Evolutionary conservation across 345 rosid species (phyloP).

Genomic region (Durio zibethinus): DNA sequence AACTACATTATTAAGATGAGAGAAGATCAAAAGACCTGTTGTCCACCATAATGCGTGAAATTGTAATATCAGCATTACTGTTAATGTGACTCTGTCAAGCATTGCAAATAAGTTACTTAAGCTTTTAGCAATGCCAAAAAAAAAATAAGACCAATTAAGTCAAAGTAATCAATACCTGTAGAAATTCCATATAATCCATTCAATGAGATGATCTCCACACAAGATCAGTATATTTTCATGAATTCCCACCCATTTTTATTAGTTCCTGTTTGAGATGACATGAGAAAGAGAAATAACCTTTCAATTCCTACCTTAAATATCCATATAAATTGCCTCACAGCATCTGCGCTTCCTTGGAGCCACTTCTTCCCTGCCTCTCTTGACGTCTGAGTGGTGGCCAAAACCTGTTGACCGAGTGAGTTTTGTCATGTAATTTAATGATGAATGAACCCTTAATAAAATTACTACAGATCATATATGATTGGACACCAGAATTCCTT

Average conservation of each 20-base stretch:
- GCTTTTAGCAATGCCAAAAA: neutral
- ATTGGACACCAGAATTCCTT: neutral
- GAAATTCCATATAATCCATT: slow-evolving; percentile 83
- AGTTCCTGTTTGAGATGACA: neutral
- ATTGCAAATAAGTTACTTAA: slow-evolving; percentile 23
- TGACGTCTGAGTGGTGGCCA: slow-evolving; percentile 96
- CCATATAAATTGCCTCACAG: slow-evolving; percentile 93
- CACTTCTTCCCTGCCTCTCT: slow-evolving; percentile 86
- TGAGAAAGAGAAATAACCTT: neutral
- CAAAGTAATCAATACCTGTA: slow-evolving; percentile 48
- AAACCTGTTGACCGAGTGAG: slow-evolving; percentile 47
- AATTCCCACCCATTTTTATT: neutral
- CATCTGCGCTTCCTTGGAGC: slow-evolving; percentile 99
- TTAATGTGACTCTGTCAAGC: slow-evolving; percentile 68
- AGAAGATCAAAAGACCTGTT: slow-evolving; percentile 50
- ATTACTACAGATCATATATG: neutral
- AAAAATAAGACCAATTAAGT: neutral
- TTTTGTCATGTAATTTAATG: neutral
- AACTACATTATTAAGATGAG: neutral
- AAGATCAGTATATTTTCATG: slow-evolving; percentile 65
- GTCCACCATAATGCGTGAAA: slow-evolving; percentile 67
- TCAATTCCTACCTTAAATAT: slow-evolving; percentile 73
- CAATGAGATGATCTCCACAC: slow-evolving; percentile 89
- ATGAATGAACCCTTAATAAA: neutral
- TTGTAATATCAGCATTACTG: slow-evolving; percentile 74